Percentiles rank a stretch among this genome's conserved stretches.
These are phyloP conservation scores for Thalassiosira mediterranea DNA, from an alignment of 352 stramenopile species.

Conservation along the genomic window DNA sequence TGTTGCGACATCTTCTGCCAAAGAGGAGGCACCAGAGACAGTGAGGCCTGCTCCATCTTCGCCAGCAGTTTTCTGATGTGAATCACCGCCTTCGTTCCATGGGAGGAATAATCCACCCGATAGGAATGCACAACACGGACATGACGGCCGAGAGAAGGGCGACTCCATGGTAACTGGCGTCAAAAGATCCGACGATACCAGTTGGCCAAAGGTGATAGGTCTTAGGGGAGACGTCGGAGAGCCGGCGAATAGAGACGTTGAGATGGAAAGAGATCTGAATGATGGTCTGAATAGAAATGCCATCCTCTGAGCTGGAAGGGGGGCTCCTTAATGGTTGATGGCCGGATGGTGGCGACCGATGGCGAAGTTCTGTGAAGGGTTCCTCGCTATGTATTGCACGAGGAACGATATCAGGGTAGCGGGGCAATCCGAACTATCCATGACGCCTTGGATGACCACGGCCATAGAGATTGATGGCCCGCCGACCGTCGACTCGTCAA, in stretches of 20 bases:
- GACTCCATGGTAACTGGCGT: slow-evolving; percentile 7
- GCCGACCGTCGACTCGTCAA: too few species aligned
- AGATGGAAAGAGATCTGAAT: slow-evolving; percentile 16
- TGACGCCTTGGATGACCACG: too few species aligned
- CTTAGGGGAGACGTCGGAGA: neutral
- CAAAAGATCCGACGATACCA: slow-evolving; percentile 10
- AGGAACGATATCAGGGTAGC: too few species aligned
- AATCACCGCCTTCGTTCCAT: slow-evolving; percentile 7
- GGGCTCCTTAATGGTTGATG: too few species aligned
- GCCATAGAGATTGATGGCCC: too few species aligned
- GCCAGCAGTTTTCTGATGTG: too few species aligned
- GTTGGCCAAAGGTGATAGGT: slow-evolving; percentile 18
- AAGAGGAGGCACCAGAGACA: too few species aligned
- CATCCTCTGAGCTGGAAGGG: neutral
- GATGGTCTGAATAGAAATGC: neutral
- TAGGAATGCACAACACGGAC: slow-evolving; percentile 54
- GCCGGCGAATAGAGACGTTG: neutral
- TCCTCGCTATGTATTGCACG: too few species aligned
- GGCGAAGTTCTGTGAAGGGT: too few species aligned
- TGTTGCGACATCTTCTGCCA: slow-evolving; percentile 19
- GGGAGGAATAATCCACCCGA: slow-evolving; percentile 35
- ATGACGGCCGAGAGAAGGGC: slow-evolving; percentile 17
- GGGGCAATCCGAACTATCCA: too few species aligned
- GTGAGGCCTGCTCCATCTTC: too few species aligned
- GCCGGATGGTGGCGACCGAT: too few species aligned